These are phyloP conservation scores for Tetradesmus lagerheimii DNA, from an alignment of 139 green algal genomes.

Conservation along the genomic window DNA sequence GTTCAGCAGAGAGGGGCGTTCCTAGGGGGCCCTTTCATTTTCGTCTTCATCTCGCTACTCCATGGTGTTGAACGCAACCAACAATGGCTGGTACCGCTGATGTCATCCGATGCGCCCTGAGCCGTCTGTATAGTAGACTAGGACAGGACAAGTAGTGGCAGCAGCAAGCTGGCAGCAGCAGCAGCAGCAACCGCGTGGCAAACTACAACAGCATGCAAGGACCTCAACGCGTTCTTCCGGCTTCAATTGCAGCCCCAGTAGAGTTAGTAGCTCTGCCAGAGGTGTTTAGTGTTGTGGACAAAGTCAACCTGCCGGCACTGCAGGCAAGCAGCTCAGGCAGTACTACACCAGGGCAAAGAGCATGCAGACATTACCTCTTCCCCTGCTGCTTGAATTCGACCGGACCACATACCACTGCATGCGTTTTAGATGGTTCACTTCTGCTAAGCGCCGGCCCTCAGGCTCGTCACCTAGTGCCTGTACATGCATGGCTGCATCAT, in stretches of 20 bases:
- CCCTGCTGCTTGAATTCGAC: no score
- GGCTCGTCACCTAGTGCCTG: no score
- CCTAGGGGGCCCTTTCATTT: not conserved
- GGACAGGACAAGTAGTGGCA: not conserved
- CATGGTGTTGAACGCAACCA: no score
- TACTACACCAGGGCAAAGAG: not conserved
- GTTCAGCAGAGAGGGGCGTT: not conserved
- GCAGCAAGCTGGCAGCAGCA: conserved; percentile 11
- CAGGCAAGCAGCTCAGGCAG: conserved; percentile 15
- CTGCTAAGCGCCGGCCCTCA: no score
- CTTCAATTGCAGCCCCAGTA: not conserved
- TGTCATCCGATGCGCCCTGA: no score
- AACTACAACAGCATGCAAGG: not conserved
- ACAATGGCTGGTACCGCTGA: no score
- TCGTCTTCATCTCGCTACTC: not conserved
- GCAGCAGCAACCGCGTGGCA: not conserved
- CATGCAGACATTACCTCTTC: not conserved
- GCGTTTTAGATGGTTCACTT: no score
- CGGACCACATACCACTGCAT: no score
- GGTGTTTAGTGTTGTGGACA: conserved; percentile 22
- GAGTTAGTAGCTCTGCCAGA: conserved; percentile 34
- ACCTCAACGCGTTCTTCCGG: not conserved
- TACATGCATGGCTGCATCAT: no score
- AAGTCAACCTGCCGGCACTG: conserved; percentile 27
- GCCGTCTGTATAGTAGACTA: not conserved